These are phyloP conservation scores for Exophiala calicioides DNA, from an alignment of 2,329 filamentous ascomycete species.

Conservation along the genomic window DNA sequence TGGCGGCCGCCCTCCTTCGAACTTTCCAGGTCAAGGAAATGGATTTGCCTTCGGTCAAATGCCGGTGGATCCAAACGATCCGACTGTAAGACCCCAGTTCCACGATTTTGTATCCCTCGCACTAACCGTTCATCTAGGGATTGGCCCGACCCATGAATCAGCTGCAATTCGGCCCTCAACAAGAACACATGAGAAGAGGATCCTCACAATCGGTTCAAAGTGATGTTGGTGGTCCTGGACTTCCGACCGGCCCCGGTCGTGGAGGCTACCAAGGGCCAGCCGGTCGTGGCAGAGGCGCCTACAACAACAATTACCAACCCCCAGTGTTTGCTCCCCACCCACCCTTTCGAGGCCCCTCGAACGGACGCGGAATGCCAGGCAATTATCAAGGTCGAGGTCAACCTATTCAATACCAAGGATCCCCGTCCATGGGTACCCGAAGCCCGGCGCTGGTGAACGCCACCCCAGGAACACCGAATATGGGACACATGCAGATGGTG, in stretches of 20 bases:
- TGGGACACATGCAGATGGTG: slow-evolving; percentile 69
- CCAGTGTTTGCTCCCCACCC: slow-evolving; percentile 56
- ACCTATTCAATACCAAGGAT: slow-evolving; percentile 59
- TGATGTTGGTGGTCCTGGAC: slow-evolving; percentile 65
- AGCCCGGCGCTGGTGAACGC: slow-evolving; percentile 68
- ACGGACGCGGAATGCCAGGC: slow-evolving; percentile 54
- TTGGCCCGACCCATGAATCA: slow-evolving; percentile 70
- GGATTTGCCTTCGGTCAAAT: slow-evolving; percentile 75
- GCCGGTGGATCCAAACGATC: slow-evolving; percentile 71
- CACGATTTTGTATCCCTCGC: slow-evolving; percentile 16
- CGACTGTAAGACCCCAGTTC: slow-evolving; percentile 60
- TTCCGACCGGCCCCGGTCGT: slow-evolving; percentile 55
- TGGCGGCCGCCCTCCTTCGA: slow-evolving; percentile 77
- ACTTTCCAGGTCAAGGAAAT: slow-evolving; percentile 68
- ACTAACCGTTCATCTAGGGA: slow-evolving; percentile 49
- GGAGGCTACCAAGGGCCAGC: slow-evolving; percentile 55
- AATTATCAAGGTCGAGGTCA: slow-evolving; percentile 45
- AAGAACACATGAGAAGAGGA: slow-evolving; percentile 79
- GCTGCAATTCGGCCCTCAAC: slow-evolving; percentile 60
- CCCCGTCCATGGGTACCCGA: slow-evolving; percentile 63
- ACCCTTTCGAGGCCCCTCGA: slow-evolving; percentile 53
- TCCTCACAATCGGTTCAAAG: slow-evolving; percentile 81
- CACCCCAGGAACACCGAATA: slow-evolving; percentile 65
- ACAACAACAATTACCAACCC: slow-evolving; percentile 54
- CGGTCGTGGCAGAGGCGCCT: slow-evolving; percentile 60